Evolutionary conservation across 495 filamentous ascomycete species (phyloP).

Genomic region (Bathelium albidoporum): DNA sequence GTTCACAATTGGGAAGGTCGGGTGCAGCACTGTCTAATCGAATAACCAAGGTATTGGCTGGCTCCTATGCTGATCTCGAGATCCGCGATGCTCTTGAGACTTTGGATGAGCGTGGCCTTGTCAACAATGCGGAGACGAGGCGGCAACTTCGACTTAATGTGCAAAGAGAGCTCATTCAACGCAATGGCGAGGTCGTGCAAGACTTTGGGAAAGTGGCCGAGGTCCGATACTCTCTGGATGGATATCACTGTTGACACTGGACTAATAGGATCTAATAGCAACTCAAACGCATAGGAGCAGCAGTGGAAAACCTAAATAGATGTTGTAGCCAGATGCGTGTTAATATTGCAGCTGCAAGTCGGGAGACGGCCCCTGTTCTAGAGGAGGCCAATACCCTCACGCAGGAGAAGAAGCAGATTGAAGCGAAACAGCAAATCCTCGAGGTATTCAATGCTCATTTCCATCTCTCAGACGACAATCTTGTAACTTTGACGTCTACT

Average conservation of each 20-base stretch:
- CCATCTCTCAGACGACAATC: conserved; percentile 68
- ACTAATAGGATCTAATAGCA: conserved; percentile 43
- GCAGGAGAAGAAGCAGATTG: conserved; percentile 61
- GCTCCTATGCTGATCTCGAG: conserved; percentile 85
- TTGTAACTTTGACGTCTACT: conserved; percentile 57
- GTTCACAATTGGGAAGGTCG: background rate
- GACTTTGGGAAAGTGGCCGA: conserved; percentile 90
- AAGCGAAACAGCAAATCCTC: conserved; percentile 80
- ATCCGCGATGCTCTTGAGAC: conserved; percentile 76
- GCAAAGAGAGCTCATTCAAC: conserved; percentile 85
- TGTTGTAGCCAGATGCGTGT: conserved; percentile 72
- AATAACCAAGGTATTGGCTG: conserved; percentile 74
- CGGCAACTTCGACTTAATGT: conserved; percentile 73
- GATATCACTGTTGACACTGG: background rate
- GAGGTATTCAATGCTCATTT: conserved; percentile 77
- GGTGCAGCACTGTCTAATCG: conserved; percentile 53
- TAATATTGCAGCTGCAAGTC: conserved; percentile 62
- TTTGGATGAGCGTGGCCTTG: conserved; percentile 58
- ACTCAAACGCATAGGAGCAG: conserved; percentile 74
- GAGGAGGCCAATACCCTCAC: conserved; percentile 70
- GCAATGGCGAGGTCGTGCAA: conserved; percentile 81
- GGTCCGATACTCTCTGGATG: conserved; percentile 37
- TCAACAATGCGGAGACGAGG: conserved; percentile 70
- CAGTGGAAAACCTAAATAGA: conserved; percentile 65
- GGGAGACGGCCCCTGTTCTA: conserved; percentile 65